Evolutionary conservation across 192 early-diverging fungal genomes (phyloP).

Genomic region (Cetraspora pellucida): DNA sequence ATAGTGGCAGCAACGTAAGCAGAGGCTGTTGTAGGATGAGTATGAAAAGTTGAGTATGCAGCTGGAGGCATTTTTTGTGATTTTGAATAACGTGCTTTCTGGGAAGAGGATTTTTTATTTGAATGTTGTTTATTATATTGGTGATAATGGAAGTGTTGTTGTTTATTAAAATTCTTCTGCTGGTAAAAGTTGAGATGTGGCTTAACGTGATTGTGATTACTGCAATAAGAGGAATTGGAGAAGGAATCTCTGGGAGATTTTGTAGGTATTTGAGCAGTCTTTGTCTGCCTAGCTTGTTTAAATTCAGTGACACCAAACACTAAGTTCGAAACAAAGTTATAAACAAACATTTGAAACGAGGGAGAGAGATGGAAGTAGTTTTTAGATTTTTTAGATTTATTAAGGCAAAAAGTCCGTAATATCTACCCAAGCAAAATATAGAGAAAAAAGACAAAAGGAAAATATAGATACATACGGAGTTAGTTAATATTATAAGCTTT

Average conservation of each 20-base stretch:
- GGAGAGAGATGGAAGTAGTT: neutral
- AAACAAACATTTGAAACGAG: conserved; percentile 1
- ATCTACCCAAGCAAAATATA: too few relatives aligned
- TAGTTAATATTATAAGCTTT: too few relatives aligned
- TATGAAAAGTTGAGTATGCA: neutral
- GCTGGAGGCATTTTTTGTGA: neutral
- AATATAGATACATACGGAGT: too few relatives aligned
- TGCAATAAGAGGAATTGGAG: too few relatives aligned
- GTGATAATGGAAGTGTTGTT: neutral
- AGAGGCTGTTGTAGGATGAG: neutral
- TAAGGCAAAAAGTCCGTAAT: too few relatives aligned
- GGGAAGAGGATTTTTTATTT: neutral
- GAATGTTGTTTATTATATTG: neutral
- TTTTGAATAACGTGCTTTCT: neutral
- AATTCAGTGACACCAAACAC: neutral
- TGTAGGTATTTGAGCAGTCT: neutral
- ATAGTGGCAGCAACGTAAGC: neutral
- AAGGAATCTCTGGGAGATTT: neutral
- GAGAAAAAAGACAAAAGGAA: too few relatives aligned
- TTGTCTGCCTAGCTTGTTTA: neutral
- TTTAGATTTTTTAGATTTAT: too few relatives aligned
- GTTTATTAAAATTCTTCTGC: too few relatives aligned
- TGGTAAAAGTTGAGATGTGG: too few relatives aligned
- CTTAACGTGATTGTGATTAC: too few relatives aligned
- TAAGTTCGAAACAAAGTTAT: neutral